Conservation (phyloP, 495 filamentous ascomycete genomes). For the Penicillium soppii region DNA sequence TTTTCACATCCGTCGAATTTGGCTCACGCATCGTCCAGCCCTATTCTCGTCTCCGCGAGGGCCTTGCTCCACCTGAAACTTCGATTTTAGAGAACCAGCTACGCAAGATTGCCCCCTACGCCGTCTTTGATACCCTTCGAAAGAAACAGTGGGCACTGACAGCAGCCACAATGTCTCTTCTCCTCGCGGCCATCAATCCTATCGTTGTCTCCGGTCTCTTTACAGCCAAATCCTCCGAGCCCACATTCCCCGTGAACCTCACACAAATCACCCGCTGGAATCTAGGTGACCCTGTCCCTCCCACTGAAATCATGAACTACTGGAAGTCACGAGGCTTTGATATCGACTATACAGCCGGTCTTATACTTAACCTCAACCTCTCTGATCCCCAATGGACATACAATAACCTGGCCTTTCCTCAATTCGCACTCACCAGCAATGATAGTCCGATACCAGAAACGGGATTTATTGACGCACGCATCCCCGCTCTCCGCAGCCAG, state of each 20-base stretch:
- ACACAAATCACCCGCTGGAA: neutral
- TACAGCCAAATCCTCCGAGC: neutral
- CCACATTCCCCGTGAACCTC: neutral
- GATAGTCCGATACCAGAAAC: neutral
- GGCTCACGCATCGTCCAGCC: slow-evolving; percentile 3
- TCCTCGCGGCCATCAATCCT: slow-evolving; percentile 5
- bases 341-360: neutral
- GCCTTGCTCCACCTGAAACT: slow-evolving; percentile 2
- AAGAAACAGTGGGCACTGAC: slow-evolving; percentile 8
- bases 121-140: slow-evolving; percentile 3
- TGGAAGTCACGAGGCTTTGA: neutral
- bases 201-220: slow-evolving; percentile 16
- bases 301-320: neutral
- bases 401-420: slow-evolving; percentile 11
- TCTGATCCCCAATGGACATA: slow-evolving; percentile 21
- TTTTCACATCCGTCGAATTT: slow-evolving; percentile 7
- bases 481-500: neutral
- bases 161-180: slow-evolving; percentile 8
- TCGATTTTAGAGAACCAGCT: slow-evolving; percentile 17
- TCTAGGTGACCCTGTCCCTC: neutral
- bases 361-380: slow-evolving; percentile 9
- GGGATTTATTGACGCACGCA: neutral
- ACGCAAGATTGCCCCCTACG: slow-evolving; percentile 5
- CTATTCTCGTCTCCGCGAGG: slow-evolving; percentile 7
- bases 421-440: neutral